A percentile compares a stretch with the other conserved stretches of the same genome.
These are phyloP conservation scores for Debaryomycetaceae sp. DNA, from an alignment of 1,139 yeast species.

Conservation along the genomic window DNA sequence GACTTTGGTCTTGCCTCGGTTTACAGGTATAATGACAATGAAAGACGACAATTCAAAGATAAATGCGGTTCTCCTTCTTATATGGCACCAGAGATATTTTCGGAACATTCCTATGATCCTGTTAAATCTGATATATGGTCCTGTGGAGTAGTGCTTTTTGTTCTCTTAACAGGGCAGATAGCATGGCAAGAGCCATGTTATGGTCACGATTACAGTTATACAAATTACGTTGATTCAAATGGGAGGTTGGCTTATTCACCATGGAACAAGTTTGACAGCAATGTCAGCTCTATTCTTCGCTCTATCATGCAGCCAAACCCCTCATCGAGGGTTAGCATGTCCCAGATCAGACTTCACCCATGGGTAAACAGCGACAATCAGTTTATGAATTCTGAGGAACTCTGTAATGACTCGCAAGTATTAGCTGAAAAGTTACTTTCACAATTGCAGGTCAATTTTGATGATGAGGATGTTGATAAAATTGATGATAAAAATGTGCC, in stretches of 20 bases:
- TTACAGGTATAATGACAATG: conserved; percentile 64
- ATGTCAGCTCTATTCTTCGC: conserved; percentile 47
- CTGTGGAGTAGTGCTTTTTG: conserved; percentile 59
- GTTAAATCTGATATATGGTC: conserved; percentile 69
- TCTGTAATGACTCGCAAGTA: conserved; percentile 48
- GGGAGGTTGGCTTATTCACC: conserved; percentile 46
- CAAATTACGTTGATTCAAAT: conserved; percentile 33
- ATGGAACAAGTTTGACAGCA: conserved; percentile 50
- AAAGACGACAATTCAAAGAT: conserved; percentile 29
- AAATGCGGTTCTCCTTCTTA: conserved; percentile 94
- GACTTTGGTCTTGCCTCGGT: conserved; percentile 90
- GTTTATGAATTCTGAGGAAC: conserved; percentile 38
- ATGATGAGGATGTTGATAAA: conserved; percentile 23
- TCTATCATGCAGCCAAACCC: conserved; percentile 49
- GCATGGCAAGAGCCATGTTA: conserved; percentile 63
- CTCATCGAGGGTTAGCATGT: conserved; percentile 34
- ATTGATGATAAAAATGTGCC: background rate
- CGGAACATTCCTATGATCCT: conserved; percentile 81
- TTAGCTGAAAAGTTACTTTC: conserved; percentile 41
- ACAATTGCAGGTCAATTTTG: conserved; percentile 44
- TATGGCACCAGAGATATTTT: conserved; percentile 84
- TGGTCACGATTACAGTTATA: conserved; percentile 45
- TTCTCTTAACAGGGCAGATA: conserved; percentile 56
- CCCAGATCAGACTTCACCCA: conserved; percentile 42
- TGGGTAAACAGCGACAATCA: conserved; percentile 47